phyloP scores from a whole-genome alignment of 345 rosid genomes.

The Gossypium rotundifolium region DNA sequence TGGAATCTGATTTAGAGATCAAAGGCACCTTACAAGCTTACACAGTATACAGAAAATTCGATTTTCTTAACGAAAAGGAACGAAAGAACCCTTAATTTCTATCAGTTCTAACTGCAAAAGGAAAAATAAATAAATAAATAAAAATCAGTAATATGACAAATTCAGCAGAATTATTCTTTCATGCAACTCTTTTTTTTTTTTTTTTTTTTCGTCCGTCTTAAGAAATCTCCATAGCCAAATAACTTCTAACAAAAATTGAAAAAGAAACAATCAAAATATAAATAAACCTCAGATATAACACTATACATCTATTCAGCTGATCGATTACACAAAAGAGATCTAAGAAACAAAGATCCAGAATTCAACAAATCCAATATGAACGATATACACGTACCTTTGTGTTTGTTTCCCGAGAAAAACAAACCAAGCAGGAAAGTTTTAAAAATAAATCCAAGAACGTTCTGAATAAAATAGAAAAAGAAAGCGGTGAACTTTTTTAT shows the following conservation, averaged over 20 bases:
- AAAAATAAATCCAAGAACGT: neutral
- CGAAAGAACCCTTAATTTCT: neutral
- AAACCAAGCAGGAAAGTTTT: neutral
- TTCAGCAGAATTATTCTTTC: neutral
- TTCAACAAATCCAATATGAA: conserved; percentile 4
- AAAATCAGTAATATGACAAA: neutral
- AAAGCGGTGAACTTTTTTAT: neutral
- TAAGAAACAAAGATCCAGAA: conserved; percentile 6
- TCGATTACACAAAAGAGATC: conserved; percentile 4
- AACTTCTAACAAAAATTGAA: neutral
- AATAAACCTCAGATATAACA: neutral
- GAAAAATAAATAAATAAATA: neutral
- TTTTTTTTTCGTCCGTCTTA: neutral
- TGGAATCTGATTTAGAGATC: neutral
- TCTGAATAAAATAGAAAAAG: neutral
- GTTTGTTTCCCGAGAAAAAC: conserved; percentile 15
- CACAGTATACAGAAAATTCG: neutral
- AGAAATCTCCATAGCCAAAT: neutral
- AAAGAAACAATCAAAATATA: neutral
- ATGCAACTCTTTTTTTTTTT: neutral
- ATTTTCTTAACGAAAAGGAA: neutral
- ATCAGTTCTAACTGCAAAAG: neutral
- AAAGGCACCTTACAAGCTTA: neutral
- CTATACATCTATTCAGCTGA: neutral
- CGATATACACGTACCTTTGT: neutral